These are phyloP conservation scores for Stagonosporopsis cucurbitacearum DNA, from an alignment of 2,329 filamentous ascomycete genomes.

Conservation along the genomic window DNA sequence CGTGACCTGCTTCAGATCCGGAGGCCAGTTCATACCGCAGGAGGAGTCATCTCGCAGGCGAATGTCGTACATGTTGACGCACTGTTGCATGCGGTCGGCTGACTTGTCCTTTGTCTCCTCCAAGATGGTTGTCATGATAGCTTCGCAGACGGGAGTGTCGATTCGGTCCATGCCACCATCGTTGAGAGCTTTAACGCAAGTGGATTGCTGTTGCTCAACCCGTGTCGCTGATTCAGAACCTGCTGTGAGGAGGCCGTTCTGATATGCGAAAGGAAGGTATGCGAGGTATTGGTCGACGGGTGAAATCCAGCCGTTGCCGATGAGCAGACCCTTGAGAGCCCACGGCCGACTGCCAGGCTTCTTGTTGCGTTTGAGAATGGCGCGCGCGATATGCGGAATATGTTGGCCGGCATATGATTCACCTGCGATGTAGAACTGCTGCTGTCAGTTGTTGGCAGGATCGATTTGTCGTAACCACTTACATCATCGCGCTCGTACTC, in stretches of 20 bases:
- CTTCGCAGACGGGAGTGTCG: slow-evolving; percentile 75
- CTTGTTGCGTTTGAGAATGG: slow-evolving; percentile 87
- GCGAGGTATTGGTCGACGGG: slow-evolving; percentile 87
- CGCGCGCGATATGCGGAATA: slow-evolving; percentile 94
- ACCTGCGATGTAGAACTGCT: slow-evolving; percentile 87
- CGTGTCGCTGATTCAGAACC: slow-evolving; percentile 68
- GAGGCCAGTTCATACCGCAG: slow-evolving; percentile 98
- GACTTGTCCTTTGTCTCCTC: slow-evolving; percentile 65
- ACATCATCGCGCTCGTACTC: slow-evolving; percentile 93
- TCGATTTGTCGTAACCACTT: slow-evolving; percentile 50
- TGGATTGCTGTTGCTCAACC: slow-evolving; percentile 71
- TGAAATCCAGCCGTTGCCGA: slow-evolving; percentile 98
- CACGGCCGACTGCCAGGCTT: slow-evolving; percentile 61
- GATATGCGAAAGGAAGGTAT: slow-evolving; percentile 82
- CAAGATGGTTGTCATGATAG: slow-evolving; percentile 76
- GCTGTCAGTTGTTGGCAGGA: slow-evolving; percentile 23
- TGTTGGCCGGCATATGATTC: slow-evolving; percentile 97
- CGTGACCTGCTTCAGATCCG: slow-evolving; percentile 77
- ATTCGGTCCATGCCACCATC: slow-evolving; percentile 67
- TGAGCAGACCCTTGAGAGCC: slow-evolving; percentile 84
- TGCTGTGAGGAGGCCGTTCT: slow-evolving; percentile 73
- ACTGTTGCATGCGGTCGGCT: slow-evolving; percentile 63
- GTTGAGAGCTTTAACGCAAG: slow-evolving; percentile 69
- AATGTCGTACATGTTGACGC: slow-evolving; percentile 97
- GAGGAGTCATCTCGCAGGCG: slow-evolving; percentile 80